Base-by-base conservation (phyloP, 2,329 filamentous ascomycete species). In the Pseudocercospora cruenta region DNA sequence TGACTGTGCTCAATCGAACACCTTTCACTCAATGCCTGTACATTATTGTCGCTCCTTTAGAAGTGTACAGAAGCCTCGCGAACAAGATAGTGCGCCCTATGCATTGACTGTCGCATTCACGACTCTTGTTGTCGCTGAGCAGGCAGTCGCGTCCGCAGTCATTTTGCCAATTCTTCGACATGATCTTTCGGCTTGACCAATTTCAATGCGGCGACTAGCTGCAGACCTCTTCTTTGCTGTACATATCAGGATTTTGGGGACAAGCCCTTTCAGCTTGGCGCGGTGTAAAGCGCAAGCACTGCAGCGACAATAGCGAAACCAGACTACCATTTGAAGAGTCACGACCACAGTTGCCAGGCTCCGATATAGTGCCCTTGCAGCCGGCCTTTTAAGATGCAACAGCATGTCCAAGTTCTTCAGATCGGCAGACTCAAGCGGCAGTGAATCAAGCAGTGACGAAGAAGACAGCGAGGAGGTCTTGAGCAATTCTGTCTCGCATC, bases 371-470 rank as follows among this genome's bases (percentile, higher is more conserved):
- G 39, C 39, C 19, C 39, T 19, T 19, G 39, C 39, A 43, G 39
- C 39, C 39, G 39, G 39, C 7, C 39, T 6, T 43, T 16, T 6
- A 43, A 43, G 16, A 43, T 43, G 39, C 39, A 43, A 19, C 63
- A 62, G 26, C 45, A 66, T 66, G 64, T 66, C 64, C 24, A 66
- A 39, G 24, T 66, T 66, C 60, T 66, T 66, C 57, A 60, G 64
- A 57, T 71, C 70, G 19, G 57, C 60, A 19, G 57, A 63, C 16
- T 70, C 70, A 19, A 69, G 64, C 45, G 62, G 60, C 14, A 67
- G 60, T 63, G 69, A 69, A 12, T n/a, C 16, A 9, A 28, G 10
- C 16, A 71, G 71, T 8, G 61, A 61, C 47, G 60, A 67, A n/a
- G 51, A 55, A 28, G 51, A 28, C 26, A 8, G 51, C 9, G 64